Percentiles rank a stretch among this genome's conserved stretches.
Evolutionary conservation across 2,329 filamentous ascomycete genomes (phyloP).

Genomic region (Fusarium devonianum): DNA sequence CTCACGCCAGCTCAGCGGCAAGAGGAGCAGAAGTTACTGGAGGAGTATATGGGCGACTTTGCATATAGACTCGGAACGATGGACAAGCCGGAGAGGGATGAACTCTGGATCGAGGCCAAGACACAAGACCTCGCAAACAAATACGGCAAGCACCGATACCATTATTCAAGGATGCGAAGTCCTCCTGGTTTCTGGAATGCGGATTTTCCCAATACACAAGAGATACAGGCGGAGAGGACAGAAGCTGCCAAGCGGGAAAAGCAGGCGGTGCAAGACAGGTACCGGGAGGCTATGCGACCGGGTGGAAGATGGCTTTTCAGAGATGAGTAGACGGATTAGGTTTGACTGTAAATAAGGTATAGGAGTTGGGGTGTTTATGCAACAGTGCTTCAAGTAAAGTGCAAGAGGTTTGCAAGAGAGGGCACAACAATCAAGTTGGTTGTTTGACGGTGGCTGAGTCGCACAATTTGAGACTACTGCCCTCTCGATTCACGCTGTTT

Average conservation of each 20-base stretch:
- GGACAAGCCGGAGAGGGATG: conserved; percentile 65
- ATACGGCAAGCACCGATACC: conserved; percentile 78
- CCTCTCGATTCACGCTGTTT: no score
- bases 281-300: conserved; percentile 80
- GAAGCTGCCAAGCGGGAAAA: conserved; percentile 70
- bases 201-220: conserved; percentile 90
- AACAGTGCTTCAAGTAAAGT: no score
- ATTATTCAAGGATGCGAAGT: conserved; percentile 72
- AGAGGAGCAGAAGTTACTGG: conserved; percentile 60
- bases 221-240: conserved; percentile 69
- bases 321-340: conserved; percentile 66
- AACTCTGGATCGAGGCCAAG: conserved; percentile 77
- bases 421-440: no score
- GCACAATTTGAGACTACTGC: no score
- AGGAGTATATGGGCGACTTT: conserved; percentile 64
- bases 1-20: conserved; percentile 46
- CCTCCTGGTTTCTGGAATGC: conserved; percentile 91
- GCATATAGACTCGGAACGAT: conserved; percentile 67
- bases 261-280: conserved; percentile 73
- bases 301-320: conserved; percentile 81
- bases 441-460: no score
- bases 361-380: conserved; percentile 9
- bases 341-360: conserved; percentile 1
- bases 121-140: conserved; percentile 75
- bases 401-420: no score